Base-by-base conservation (phyloP, 345 rosid genomes). In the Boechera divaricarpa region DNA sequence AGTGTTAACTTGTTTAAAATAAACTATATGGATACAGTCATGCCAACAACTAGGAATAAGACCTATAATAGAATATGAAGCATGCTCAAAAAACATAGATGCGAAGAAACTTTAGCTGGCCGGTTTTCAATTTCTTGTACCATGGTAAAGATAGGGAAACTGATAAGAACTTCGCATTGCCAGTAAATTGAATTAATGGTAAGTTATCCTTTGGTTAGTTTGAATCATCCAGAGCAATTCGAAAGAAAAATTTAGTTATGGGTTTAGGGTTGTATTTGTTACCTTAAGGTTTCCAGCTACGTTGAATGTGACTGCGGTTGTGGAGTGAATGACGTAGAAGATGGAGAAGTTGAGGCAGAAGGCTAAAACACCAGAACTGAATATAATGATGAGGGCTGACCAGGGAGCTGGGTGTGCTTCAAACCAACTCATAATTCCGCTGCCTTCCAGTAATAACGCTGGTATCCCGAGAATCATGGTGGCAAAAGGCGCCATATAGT, bases 281-380 rank as follows among this genome's bases (percentile, higher is more conserved):
- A 92, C 99, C 99, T 95, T 95, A 26, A 95, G 97, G 81, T 95
- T 95, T 76, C 99, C 99, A 18, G 99, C 99, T 66, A 95, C 99
- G 12, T 95, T 95, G 80, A 95, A 95, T 26, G 99, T 95, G 71
- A 95, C 99, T 11, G 99, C 99, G 16, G 99, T 95, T 64, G 99
- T 95, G 15, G 99, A 95, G 85, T 95, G 99, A 70, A 95, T 95
- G 70, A 95, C 99, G 3, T 95, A 95, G 76, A 95, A 95, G 72
- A 95, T 95, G 76, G 99, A 95, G 83, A 95, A 95, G 87, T 95
- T 95, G 47, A 95, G 96, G 78, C 96, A 95, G 83, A 95, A 95
- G 15, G 99, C 99, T 47, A 95, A 73, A 76, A 92, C 90, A 49
- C 99, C 99, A 15, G 99, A 95, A 79, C 86, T 85, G 78, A 95